Evolutionary conservation across 257 asterid genomes (phyloP), one percentile per base, ranked within the genome.

Genomic region (Solanum phureja): DNA sequence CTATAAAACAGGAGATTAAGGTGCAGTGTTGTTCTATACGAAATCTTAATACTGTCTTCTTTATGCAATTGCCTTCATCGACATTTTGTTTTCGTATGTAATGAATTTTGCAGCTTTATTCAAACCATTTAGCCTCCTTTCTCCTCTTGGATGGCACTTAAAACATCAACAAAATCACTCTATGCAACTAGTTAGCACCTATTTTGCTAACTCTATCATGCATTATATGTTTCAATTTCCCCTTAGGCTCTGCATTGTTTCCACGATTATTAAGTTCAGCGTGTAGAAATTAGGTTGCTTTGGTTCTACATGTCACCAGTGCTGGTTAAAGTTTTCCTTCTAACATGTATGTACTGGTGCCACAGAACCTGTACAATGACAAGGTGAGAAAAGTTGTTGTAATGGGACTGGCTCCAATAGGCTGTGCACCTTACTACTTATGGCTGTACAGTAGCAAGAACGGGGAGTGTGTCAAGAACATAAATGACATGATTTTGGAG

Each of bases 381-480:
- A 92, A 94, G 89, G 99, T 93, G 23, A 93, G 98, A 83, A 96
- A 93, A 88, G 94, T 97, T 84, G 94, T 97, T 66, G 92, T 97
- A 37, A 96, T 96, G 99, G 98, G 99, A 37, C 89, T 97, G 85
- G 98, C 99, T 19, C 99, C 99, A 42, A 58, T 96, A 66, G 98
- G 99, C 3, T 95, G 99, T 89, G 98, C 98, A 52, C 98, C 99
- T 68, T 94, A 91, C 83, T 96, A 96, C 90, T 60, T 95, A 87
- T 94, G 98, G 98, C 11, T 91, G 87, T 91, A 95, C 77, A 77
- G 81, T 16, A 94, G 94, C 87, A 72, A 87, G 82, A 87, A 92
- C 23, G 98, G 98, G 18, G 90, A 91, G 91, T 96, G 99, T 74
- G 85, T 94, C 31, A 90, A 91, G 84, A 91, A 14, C 90, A 95